A percentile compares a stretch with the other conserved stretches of the same genome.
Evolutionary conservation across 805 yeast genomes (phyloP).

Genomic region (Debaryomyces tyrocola): DNA sequence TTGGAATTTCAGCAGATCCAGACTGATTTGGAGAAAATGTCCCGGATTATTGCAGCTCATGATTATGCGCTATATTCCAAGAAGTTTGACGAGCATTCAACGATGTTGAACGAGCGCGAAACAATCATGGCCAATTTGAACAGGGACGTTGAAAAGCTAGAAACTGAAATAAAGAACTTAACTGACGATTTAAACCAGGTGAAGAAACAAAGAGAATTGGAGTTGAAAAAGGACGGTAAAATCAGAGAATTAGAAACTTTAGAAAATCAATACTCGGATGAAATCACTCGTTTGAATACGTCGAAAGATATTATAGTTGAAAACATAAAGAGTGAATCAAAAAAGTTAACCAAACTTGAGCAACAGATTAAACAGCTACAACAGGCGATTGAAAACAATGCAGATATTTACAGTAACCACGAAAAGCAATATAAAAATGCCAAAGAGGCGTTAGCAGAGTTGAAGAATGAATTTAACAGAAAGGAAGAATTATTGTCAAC

Average conservation of each 20-base stretch:
- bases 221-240: slow-evolving; percentile 58
- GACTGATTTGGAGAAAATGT: slow-evolving; percentile 71
- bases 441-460: slow-evolving; percentile 41
- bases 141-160: slow-evolving; percentile 44
- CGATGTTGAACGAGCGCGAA: slow-evolving; percentile 42
- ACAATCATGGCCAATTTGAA: slow-evolving; percentile 41
- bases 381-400: slow-evolving; percentile 31
- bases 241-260: slow-evolving; percentile 57
- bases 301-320: slow-evolving; percentile 57
- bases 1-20: slow-evolving; percentile 85
- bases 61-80: slow-evolving; percentile 52
- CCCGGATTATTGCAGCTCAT: slow-evolving; percentile 74
- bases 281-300: slow-evolving; percentile 67
- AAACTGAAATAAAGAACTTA: slow-evolving; percentile 56
- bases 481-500: slow-evolving; percentile 83
- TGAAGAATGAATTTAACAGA: slow-evolving; percentile 49
- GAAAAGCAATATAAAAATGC: slow-evolving; percentile 47
- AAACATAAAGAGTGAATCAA: slow-evolving; percentile 55
- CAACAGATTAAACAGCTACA: slow-evolving; percentile 34
- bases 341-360: slow-evolving; percentile 32
- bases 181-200: slow-evolving; percentile 60
- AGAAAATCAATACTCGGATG: slow-evolving; percentile 60
- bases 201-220: slow-evolving; percentile 53
- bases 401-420: slow-evolving; percentile 34
- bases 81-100: slow-evolving; percentile 44